A percentile compares a stretch with the other conserved stretches of the same genome.
phyloP scores from a whole-genome alignment of 2,329 filamentous ascomycete species.

The Calcarisporium arbuscula region DNA sequence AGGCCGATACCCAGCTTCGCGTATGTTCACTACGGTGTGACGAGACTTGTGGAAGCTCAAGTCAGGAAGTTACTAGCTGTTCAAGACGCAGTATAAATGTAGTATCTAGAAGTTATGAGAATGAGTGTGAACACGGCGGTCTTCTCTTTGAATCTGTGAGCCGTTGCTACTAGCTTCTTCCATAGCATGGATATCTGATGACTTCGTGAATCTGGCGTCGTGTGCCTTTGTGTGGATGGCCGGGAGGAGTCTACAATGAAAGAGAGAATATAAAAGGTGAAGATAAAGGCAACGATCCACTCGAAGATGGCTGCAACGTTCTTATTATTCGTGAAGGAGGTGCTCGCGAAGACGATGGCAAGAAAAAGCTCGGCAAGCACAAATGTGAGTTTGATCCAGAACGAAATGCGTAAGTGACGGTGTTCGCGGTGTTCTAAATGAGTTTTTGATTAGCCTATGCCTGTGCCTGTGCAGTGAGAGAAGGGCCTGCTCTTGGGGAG shows the following conservation, averaged over 20 bases:
- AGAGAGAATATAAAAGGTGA: slow-evolving; percentile 79
- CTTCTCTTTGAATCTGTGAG: too few species aligned
- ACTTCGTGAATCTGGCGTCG: slow-evolving; percentile 22
- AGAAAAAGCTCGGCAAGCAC: slow-evolving; percentile 73
- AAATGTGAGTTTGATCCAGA: slow-evolving; percentile 83
- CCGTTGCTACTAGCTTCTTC: slow-evolving; percentile 12
- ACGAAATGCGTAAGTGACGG: slow-evolving; percentile 66
- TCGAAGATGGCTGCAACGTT: slow-evolving; percentile 75
- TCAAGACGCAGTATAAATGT: too few species aligned
- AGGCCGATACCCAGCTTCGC: too few species aligned
- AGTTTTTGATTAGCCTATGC: slow-evolving; percentile 4
- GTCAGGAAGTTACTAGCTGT: too few species aligned
- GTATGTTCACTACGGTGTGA: too few species aligned
- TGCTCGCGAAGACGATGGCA: slow-evolving; percentile 64
- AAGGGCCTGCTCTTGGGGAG: background rate
- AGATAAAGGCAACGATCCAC: slow-evolving; percentile 73
- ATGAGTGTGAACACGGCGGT: too few species aligned
- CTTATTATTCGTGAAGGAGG: slow-evolving; percentile 39
- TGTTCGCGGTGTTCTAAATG: slow-evolving; percentile 62
- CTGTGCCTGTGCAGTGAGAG: background rate
- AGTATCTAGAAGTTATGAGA: too few species aligned
- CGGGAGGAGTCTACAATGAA: slow-evolving; percentile 85
- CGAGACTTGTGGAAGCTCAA: too few species aligned
- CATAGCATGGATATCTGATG: slow-evolving; percentile 15
- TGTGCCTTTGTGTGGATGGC: slow-evolving; percentile 54